Conservation (phyloP, 73 alveolate genomes). For the Urostyla sp. region DNA sequence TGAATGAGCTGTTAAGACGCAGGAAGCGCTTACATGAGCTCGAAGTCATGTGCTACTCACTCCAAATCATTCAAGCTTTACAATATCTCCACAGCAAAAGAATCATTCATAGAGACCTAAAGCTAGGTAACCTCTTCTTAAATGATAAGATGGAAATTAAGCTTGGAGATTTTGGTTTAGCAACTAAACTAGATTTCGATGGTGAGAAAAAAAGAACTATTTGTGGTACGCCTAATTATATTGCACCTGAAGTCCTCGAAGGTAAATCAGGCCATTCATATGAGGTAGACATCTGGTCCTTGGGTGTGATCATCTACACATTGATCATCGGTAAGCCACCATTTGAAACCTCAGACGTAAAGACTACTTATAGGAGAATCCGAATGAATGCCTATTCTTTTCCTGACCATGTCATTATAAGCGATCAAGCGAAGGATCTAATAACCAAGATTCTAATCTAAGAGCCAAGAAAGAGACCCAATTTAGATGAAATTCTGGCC, state of each 20-base stretch:
- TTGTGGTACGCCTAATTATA: conserved; percentile 97
- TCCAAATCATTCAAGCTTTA: conserved; percentile 84
- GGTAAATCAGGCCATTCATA: conserved; percentile 89
- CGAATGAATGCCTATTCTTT: conserved; percentile 78
- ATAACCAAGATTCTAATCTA: conserved; percentile 82
- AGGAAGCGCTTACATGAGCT: conserved; percentile 91
- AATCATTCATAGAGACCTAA: conserved; percentile 95
- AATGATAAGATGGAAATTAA: conserved; percentile 83
- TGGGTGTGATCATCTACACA: conserved; percentile 92
- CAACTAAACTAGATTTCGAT: conserved; percentile 85
- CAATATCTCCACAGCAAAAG: conserved; percentile 82
- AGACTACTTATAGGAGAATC: conserved; percentile 92
- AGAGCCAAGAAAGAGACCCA: conserved; percentile 94
- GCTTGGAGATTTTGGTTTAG: conserved; percentile 96
- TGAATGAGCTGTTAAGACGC: conserved; percentile 91
- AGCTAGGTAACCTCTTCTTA: conserved; percentile 89
- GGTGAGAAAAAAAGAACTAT: conserved; percentile 91
- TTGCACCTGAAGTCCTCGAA: conserved; percentile 91
- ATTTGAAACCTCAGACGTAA: conserved; percentile 92
- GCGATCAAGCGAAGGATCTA: conserved; percentile 88
- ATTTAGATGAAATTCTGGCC: conserved; percentile 84
- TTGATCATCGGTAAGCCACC: conserved; percentile 94
- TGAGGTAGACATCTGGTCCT: conserved; percentile 93
- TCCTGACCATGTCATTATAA: conserved; percentile 92
- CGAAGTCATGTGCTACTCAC: conserved; percentile 92